Conservation (phyloP, 2,329 filamentous ascomycete genomes). For the Hirsutella minnesotensis region DNA sequence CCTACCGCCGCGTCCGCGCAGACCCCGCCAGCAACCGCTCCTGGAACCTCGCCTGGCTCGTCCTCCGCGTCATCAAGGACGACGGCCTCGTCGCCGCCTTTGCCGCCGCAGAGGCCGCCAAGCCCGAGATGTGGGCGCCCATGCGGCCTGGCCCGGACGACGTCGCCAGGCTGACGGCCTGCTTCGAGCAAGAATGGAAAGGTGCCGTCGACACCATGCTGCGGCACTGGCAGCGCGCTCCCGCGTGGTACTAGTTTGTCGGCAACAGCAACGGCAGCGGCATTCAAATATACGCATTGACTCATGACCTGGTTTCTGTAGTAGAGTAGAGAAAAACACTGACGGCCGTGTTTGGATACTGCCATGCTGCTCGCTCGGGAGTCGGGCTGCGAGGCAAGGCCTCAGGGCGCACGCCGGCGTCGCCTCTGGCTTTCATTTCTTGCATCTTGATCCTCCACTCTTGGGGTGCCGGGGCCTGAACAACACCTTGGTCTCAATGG, state of each 20-base stretch:
- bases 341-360: too few relatives aligned
- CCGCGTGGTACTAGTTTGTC: slow-evolving; percentile 35
- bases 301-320: too few relatives aligned
- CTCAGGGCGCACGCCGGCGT: too few relatives aligned
- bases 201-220: slow-evolving; percentile 54
- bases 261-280: too few relatives aligned
- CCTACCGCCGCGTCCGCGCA: slow-evolving; percentile 47
- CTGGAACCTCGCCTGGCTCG: slow-evolving; percentile 69
- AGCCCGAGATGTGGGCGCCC: slow-evolving; percentile 60
- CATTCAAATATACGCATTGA: too few relatives aligned
- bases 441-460: too few relatives aligned
- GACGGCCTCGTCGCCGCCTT: slow-evolving; percentile 50
- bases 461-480: too few relatives aligned
- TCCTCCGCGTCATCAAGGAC: slow-evolving; percentile 52
- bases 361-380: too few relatives aligned
- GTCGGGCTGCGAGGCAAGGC: too few relatives aligned
- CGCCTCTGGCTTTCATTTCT: too few relatives aligned
- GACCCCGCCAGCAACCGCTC: slow-evolving; percentile 57
- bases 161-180: slow-evolving; percentile 44
- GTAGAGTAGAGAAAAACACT: background rate
- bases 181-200: slow-evolving; percentile 57
- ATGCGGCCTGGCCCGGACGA: slow-evolving; percentile 42
- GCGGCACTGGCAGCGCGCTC: slow-evolving; percentile 52
- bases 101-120: slow-evolving; percentile 47
- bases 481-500: too few relatives aligned